Percentiles rank a stretch among this genome's conserved stretches.
Conservation (phyloP, 2,329 filamentous ascomycete genomes). For the Acrocalymma vagum region DNA sequence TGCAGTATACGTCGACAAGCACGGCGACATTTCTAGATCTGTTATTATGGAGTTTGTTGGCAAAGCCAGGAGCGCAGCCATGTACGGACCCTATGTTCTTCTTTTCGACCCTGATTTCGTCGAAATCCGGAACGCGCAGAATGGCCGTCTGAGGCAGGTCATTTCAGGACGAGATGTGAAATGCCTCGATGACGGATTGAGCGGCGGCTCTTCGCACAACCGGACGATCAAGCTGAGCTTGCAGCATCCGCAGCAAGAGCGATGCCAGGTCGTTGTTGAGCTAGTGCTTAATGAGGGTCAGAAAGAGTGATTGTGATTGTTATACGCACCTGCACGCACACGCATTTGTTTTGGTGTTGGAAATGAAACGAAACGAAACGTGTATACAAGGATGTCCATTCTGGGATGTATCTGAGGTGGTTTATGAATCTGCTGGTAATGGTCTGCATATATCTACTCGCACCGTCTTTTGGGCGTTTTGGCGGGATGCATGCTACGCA, state of each 20-base stretch:
- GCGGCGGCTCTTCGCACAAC: slow-evolving; percentile 52
- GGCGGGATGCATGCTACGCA: no score
- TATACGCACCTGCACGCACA: no score
- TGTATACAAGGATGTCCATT: no score
- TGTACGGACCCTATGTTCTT: slow-evolving; percentile 90
- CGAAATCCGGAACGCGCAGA: slow-evolving; percentile 95
- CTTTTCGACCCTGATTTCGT: slow-evolving; percentile 97
- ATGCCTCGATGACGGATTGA: slow-evolving; percentile 76
- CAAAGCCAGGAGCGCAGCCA: slow-evolving; percentile 83
- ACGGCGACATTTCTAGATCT: slow-evolving; percentile 91
- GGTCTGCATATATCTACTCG: no score
- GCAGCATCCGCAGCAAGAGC: slow-evolving; percentile 88
- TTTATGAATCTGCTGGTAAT: no score
- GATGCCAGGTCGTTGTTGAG: slow-evolving; percentile 89
- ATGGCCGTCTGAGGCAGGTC: slow-evolving; percentile 90
- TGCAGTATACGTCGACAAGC: slow-evolving; percentile 97
- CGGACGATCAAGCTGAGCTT: slow-evolving; percentile 93
- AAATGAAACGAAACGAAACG: neutral
- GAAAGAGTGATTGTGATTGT: slow-evolving; percentile 58
- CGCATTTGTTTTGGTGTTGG: neutral
- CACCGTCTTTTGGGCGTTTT: no score
- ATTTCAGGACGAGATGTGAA: slow-evolving; percentile 91
- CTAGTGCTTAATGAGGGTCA: slow-evolving; percentile 91
- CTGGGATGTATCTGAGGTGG: no score
- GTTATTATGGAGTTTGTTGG: slow-evolving; percentile 99